A percentile compares a stretch with the other conserved stretches of the same genome.
phyloP scores from a whole-genome alignment of 306 rosid genomes.

The Cicer bijugum region DNA sequence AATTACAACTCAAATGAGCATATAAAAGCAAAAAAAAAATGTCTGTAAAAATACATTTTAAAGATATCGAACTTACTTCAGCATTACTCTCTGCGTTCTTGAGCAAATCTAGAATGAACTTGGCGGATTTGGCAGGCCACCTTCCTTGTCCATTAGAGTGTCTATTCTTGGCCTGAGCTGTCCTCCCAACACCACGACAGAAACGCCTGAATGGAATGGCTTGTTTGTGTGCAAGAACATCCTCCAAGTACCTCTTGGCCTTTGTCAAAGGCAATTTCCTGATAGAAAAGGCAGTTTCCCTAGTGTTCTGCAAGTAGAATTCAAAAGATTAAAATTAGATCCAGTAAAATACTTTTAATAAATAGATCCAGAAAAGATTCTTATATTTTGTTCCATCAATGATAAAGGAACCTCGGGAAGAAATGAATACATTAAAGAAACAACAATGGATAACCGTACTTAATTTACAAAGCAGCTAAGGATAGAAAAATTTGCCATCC shows the following conservation, averaged over 20 bases:
- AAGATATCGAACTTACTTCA: slow-evolving; percentile 53
- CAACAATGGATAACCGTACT: no score
- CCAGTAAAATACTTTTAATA: not conserved
- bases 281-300: slow-evolving; percentile 83
- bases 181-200: slow-evolving; percentile 94
- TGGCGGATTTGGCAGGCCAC: slow-evolving; percentile 94
- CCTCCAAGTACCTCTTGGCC: slow-evolving; percentile 92
- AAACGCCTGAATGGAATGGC: slow-evolving; percentile 93
- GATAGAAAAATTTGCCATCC: no score
- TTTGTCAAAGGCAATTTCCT: slow-evolving; percentile 74
- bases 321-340: not conserved
- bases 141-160: slow-evolving; percentile 97
- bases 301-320: slow-evolving; percentile 63
- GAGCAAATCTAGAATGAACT: slow-evolving; percentile 76
- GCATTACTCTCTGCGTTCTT: slow-evolving; percentile 99
- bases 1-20: not conserved
- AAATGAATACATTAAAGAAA: not conserved
- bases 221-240: slow-evolving; percentile 88
- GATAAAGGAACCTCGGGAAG: no score
- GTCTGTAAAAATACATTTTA: not conserved
- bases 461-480: no score
- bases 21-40: not conserved
- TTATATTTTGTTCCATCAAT: not conserved
- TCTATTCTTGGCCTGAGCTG: slow-evolving; percentile 91
- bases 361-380: not conserved